Conservation (phyloP, 2,329 filamentous ascomycete species). For the Exophiala calicioides region DNA sequence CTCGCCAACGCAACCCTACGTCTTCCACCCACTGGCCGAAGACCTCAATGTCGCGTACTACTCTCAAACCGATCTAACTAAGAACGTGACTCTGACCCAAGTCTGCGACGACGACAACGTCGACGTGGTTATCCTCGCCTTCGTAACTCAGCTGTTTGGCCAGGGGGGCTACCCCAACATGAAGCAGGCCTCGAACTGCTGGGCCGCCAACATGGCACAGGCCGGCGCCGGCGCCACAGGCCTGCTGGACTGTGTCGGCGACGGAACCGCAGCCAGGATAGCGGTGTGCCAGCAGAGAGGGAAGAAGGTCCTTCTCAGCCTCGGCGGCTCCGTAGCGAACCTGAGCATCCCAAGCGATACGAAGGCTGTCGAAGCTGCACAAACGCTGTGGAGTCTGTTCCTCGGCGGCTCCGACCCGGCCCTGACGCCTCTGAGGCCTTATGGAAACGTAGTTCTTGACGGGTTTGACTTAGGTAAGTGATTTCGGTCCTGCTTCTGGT, state of each 20-base stretch:
- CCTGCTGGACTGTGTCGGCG: constrained; percentile 30
- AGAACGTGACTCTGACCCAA: constrained; percentile 24
- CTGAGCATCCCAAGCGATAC: constrained; percentile 47
- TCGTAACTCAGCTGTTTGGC: constrained; percentile 30
- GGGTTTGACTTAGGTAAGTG: constrained; percentile 57
- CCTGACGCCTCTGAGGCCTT: constrained; percentile 48
- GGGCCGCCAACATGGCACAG: constrained; percentile 25
- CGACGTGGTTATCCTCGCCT: constrained; percentile 37
- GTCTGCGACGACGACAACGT: constrained; percentile 33
- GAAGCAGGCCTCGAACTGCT: constrained; percentile 34
- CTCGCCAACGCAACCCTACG: constrained; percentile 2
- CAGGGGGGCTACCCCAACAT: constrained; percentile 29
- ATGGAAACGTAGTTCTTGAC: constrained; percentile 49
- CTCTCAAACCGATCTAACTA: constrained; percentile 31
- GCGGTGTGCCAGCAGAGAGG: constrained; percentile 41
- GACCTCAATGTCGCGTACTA: constrained; percentile 33
- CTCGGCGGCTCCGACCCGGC: constrained; percentile 43
- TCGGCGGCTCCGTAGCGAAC: constrained; percentile 46
- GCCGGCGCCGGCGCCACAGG: constrained; percentile 29
- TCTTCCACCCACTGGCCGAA: constrained; percentile 21
- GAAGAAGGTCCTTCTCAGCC: constrained; percentile 49
- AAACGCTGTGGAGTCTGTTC: constrained; percentile 54
- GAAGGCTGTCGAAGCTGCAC: constrained; percentile 49
- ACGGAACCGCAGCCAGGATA: constrained; percentile 30
- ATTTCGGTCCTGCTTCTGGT: no score